Conservation (phyloP, 2,329 filamentous ascomycete species). For the Penicillium brevicompactum region DNA sequence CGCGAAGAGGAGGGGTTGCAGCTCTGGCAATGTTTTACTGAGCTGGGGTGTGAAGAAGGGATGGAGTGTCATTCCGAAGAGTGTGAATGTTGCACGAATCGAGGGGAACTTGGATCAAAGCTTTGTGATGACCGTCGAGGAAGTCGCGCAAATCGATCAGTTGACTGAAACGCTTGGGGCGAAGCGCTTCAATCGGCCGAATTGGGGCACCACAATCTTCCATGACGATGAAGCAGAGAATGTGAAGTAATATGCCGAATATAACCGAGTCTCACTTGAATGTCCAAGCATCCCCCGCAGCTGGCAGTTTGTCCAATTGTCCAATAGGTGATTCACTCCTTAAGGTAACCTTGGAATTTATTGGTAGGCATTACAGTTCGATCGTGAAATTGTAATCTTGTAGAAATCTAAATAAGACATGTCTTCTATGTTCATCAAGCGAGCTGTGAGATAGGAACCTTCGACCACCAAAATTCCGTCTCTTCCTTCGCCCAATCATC, state of each 20-base stretch:
- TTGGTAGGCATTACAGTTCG: no score
- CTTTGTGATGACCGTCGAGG: slow-evolving; percentile 16
- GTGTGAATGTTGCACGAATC: slow-evolving; percentile 14
- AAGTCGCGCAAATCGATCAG: slow-evolving; percentile 14
- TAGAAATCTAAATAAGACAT: no score
- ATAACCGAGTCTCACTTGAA: no score
- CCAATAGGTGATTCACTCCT: no score
- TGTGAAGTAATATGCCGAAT: neutral
- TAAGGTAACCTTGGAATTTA: no score
- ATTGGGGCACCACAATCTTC: slow-evolving; percentile 26
- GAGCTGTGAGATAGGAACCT: slow-evolving; percentile 32
- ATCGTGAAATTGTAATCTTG: no score
- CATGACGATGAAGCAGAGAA: slow-evolving; percentile 20
- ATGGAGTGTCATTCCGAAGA: slow-evolving; percentile 21
- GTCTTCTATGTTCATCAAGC: slow-evolving; percentile 1
- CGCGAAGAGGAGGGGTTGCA: slow-evolving; percentile 12
- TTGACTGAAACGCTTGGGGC: slow-evolving; percentile 12
- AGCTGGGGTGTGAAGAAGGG: slow-evolving; percentile 21
- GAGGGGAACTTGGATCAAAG: slow-evolving; percentile 10
- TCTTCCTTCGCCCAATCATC: slow-evolving; percentile 49
- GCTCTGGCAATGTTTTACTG: slow-evolving; percentile 20
- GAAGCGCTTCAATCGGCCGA: slow-evolving; percentile 25
- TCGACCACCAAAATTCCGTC: slow-evolving; percentile 52
- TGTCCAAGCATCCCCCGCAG: no score
- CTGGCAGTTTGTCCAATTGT: no score